These are phyloP conservation scores for Xylaria hypoxylon DNA, from an alignment of 2,329 filamentous ascomycete genomes.

Conservation along the genomic window DNA sequence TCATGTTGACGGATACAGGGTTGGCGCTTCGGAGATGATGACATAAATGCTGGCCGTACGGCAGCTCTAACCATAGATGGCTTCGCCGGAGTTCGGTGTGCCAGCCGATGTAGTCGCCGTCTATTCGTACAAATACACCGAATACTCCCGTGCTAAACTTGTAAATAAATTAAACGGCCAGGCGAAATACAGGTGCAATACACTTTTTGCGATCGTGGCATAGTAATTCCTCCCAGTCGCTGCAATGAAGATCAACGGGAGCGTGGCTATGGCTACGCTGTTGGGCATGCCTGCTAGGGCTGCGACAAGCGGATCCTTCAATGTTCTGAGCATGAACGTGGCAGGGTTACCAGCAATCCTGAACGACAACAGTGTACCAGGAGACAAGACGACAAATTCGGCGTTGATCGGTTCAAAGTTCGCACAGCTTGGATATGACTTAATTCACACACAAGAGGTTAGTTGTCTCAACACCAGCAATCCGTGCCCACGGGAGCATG, in stretches of 20 bases:
- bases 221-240: not conserved
- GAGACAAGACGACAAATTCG: conserved; percentile 70
- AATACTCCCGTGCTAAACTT: not conserved
- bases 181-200: not conserved
- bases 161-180: not conserved
- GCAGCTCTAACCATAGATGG: conserved; percentile 27
- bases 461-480: conserved; percentile 26
- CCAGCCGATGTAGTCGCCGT: not conserved
- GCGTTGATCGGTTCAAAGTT: conserved; percentile 67
- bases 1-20: conserved; percentile 11
- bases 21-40: conserved; percentile 17
- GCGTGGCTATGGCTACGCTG: conserved; percentile 3
- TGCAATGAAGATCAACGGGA: conserved; percentile 21
- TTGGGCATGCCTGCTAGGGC: conserved; percentile 29
- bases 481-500: conserved; percentile 31
- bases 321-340: conserved; percentile 49
- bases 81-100: conserved; percentile 13
- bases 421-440: conserved; percentile 66
- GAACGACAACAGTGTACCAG: conserved; percentile 70
- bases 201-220: not conserved
- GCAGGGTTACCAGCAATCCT: conserved; percentile 56
- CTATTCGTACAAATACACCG: conserved; percentile 19
- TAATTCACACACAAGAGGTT: conserved; percentile 74
- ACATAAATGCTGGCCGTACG: conserved; percentile 5
- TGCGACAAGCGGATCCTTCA: conserved; percentile 49